Conservation (phyloP, 345 rosid genomes). For the Alliaria petiolata region DNA sequence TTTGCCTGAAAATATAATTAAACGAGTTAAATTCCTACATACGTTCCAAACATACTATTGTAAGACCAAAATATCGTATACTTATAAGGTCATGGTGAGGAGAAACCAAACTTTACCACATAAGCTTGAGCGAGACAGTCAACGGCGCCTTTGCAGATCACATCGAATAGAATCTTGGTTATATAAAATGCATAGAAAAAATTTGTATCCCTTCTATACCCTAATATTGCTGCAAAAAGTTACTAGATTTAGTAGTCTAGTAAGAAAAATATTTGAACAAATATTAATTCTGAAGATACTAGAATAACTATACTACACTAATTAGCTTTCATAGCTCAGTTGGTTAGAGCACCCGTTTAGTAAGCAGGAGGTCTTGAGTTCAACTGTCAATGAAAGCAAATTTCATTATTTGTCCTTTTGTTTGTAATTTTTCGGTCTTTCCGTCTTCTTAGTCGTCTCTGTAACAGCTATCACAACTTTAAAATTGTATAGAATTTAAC, state of each 20-base stretch:
- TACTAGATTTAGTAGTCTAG: not conserved
- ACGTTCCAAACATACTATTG: too few species aligned
- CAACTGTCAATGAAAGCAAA: constrained; percentile 71
- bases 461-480: too few species aligned
- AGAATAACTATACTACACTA: too few species aligned
- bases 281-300: too few species aligned
- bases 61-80: not conserved
- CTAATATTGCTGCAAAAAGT: constrained; percentile 61
- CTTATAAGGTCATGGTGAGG: not conserved
- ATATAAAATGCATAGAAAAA: constrained; percentile 67
- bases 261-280: too few species aligned
- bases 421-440: too few species aligned
- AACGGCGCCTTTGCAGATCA: constrained; percentile 56
- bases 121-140: constrained; percentile 76
- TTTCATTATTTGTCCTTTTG: too few species aligned
- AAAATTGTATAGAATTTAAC: too few species aligned
- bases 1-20: constrained; percentile 51
- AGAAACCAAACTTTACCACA: constrained; percentile 44
- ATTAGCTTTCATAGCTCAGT: constrained; percentile 63
- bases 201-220: constrained; percentile 58
- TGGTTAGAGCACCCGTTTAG: constrained; percentile 97
- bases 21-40: too few species aligned
- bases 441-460: too few species aligned
- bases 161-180: constrained; percentile 49
- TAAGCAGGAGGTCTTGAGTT: constrained; percentile 99